Base-by-base conservation (phyloP, 1,284 basidiomycete species). In the Melanopsichium pennsylvanicum region DNA sequence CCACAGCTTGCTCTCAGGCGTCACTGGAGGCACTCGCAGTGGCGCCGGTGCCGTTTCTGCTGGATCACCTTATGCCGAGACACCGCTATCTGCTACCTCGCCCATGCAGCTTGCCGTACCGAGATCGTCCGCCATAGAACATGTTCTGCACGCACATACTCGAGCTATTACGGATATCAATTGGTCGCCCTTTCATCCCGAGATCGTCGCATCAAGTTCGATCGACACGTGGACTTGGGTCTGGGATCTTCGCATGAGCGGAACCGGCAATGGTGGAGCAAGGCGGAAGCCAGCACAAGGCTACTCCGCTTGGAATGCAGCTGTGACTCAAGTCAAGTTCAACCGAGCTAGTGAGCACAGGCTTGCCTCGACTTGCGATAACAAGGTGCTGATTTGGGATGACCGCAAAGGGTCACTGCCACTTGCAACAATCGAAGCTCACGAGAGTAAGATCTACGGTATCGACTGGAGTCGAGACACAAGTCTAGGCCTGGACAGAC, bases 121-220 rank as follows among this genome's bases (percentile, higher is more conserved):
- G 4, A 46, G 60, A 26, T 51, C 60, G 1, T 76, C 76, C 5
- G 67, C 76, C 6, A 70, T 80, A 36, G 76, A 78, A 45, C 63
- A 76, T 40, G 60, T 80, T 0, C 60, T 81, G 2, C 68, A 75
- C 25, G 76, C 74, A 2, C 79, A 81, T 32, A 74, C 70, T 2
- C 58, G 79, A 18, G 79, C 77, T 7, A 81, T 81, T 31, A 81
- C 79, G 11, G 79, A 81, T 23, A 79, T 81, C 70, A 81, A 81
- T 41, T 81, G 78, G 78, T 74, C 72, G 16, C 70, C 76, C 25
- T 72, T 76, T 35, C 75, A 80, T 47, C 79, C 78, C 15, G 76
- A 77, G 42, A 47, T 81, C 13, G 59, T 81, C 13, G 79, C 79
- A 8, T 73, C 69, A 9, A 76, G 76, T 54, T 73, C 75, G n/a